Percentiles rank a stretch among this genome's conserved stretches.
These are phyloP conservation scores for Biscogniauxia mediterranea DNA, from an alignment of 2,329 filamentous ascomycete genomes.

Conservation along the genomic window DNA sequence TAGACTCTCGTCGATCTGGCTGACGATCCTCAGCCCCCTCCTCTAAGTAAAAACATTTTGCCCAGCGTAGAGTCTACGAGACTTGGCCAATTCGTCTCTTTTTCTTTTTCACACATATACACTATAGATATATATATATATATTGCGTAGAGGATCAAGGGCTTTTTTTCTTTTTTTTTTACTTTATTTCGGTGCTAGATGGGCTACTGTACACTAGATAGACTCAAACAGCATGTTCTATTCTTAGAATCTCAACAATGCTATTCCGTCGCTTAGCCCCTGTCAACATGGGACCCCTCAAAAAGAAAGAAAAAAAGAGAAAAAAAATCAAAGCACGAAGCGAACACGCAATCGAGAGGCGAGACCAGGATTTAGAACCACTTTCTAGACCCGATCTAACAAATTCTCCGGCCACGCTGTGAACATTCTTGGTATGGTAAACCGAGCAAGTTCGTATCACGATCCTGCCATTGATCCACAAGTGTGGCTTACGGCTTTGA, in stretches of 20 bases:
- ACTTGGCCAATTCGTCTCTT: not conserved
- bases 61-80: not conserved
- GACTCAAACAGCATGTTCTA: not conserved
- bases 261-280: not conserved
- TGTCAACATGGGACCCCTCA: not conserved
- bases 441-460: not conserved
- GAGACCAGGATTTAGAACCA: not conserved
- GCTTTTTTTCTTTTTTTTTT: no score
- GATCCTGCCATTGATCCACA: constrained; percentile 2
- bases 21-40: not conserved
- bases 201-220: not conserved
- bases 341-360: not conserved
- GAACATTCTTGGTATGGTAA: not conserved
- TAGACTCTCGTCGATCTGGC: not conserved
- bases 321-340: not conserved
- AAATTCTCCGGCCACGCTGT: not conserved
- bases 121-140: no score
- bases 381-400: not conserved
- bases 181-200: not conserved
- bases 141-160: no score
- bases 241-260: not conserved
- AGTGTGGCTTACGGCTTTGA: not conserved
- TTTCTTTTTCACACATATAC: no score
- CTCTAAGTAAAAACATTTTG: not conserved
- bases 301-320: not conserved